Evolutionary conservation across 2,329 filamentous ascomycete species (phyloP).

Genomic region (Atkinsonella texensis): DNA sequence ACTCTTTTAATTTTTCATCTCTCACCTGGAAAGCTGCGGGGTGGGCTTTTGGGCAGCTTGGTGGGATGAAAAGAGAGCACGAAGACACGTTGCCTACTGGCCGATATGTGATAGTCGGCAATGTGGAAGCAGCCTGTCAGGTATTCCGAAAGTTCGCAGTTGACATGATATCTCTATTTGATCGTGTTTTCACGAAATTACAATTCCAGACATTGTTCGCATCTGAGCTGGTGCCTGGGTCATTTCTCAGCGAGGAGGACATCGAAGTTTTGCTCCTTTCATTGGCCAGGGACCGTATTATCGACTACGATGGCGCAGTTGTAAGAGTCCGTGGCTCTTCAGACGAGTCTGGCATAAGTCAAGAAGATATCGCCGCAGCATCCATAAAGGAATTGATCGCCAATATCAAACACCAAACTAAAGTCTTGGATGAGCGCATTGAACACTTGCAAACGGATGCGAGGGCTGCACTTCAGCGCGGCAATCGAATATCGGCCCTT

Average conservation of each 20-base stretch:
- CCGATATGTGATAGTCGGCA: conserved; percentile 53
- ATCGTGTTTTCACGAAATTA: conserved; percentile 54
- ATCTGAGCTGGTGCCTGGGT: conserved; percentile 34
- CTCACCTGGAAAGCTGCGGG: conserved; percentile 58
- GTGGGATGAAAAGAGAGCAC: conserved; percentile 38
- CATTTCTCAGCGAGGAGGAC: conserved; percentile 48
- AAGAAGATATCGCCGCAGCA: conserved; percentile 72
- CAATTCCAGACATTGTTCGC: conserved; percentile 51
- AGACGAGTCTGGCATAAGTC: conserved; percentile 45
- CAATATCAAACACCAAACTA: conserved; percentile 61
- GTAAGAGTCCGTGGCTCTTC: conserved; percentile 58
- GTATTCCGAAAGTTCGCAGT: conserved; percentile 35
- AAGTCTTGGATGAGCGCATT: conserved; percentile 53
- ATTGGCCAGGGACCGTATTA: conserved; percentile 51
- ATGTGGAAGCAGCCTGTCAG: conserved; percentile 47
- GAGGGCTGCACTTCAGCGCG: conserved; percentile 55
- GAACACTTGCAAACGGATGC: conserved; percentile 53
- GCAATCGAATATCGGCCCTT: conserved; percentile 65
- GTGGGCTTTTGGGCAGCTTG: conserved; percentile 65
- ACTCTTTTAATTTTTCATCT: conserved; percentile 55
- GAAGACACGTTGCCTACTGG: conserved; percentile 47
- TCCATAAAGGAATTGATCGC: conserved; percentile 69
- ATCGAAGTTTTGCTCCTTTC: conserved; percentile 59
- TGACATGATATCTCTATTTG: conserved; percentile 39
- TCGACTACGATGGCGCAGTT: conserved; percentile 51